Evolutionary conservation across 2,329 filamentous ascomycete species (phyloP).

Genomic region (Pestalotiopsis sp.): DNA sequence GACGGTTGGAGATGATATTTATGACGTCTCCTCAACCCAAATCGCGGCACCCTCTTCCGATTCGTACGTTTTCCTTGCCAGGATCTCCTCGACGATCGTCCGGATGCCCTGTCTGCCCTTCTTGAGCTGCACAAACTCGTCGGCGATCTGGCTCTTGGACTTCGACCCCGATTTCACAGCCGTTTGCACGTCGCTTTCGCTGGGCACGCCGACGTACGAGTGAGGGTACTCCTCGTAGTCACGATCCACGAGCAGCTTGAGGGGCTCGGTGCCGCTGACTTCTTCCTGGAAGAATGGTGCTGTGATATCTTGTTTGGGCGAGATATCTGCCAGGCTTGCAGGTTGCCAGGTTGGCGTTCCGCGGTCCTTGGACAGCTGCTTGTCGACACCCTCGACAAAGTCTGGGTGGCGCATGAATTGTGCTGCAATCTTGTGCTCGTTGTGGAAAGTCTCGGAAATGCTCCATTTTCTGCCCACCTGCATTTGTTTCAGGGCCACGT

Average conservation of each 20-base stretch:
- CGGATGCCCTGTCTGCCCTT: slow-evolving; percentile 70
- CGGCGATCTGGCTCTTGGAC: slow-evolving; percentile 61
- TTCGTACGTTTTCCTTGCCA: slow-evolving; percentile 62
- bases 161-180: slow-evolving; percentile 42
- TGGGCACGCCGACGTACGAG: slow-evolving; percentile 70
- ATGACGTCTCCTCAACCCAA: slow-evolving; percentile 9
- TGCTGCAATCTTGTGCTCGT: slow-evolving; percentile 81
- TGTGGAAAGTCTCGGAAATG: slow-evolving; percentile 82
- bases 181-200: slow-evolving; percentile 62
- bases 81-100: slow-evolving; percentile 69
- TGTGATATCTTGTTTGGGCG: slow-evolving; percentile 53
- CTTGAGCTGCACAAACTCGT: slow-evolving; percentile 61
- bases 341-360: slow-evolving; percentile 76
- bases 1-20: background rate
- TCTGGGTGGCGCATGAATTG: slow-evolving; percentile 91
- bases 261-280: slow-evolving; percentile 41
- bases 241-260: slow-evolving; percentile 64
- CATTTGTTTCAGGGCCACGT: slow-evolving; percentile 85
- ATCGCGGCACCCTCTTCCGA: slow-evolving; percentile 42
- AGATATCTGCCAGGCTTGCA: slow-evolving; percentile 69
- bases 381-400: slow-evolving; percentile 89
- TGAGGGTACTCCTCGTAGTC: slow-evolving; percentile 78
- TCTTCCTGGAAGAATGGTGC: slow-evolving; percentile 69
- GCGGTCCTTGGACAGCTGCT: slow-evolving; percentile 63
- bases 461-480: slow-evolving; percentile 74